Conservation (phyloP, 768 basidiomycete species). For the Pleurotus tuber-regium region DNA sequence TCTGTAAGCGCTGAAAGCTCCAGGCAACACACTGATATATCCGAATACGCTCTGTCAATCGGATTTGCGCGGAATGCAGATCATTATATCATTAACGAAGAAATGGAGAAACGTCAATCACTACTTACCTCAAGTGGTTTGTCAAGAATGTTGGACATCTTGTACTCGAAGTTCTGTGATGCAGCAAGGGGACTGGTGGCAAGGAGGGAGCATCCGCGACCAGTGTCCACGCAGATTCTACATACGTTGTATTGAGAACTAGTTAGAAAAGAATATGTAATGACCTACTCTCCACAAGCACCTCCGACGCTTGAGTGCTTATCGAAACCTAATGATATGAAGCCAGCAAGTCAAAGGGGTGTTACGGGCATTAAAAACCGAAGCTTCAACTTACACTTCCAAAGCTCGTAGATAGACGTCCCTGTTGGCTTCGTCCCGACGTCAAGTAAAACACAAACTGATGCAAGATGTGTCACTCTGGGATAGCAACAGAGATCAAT, state of each 20-base stretch:
- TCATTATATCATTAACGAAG: too few species aligned
- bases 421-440: constrained; percentile 95
- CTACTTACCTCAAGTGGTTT: constrained; percentile 83
- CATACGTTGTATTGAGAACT: constrained; percentile 3
- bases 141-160: constrained; percentile 95
- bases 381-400: constrained; percentile 65
- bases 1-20: constrained; percentile 90
- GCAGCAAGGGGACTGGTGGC: constrained; percentile 80
- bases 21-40: constrained; percentile 86
- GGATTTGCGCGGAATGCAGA: neutral
- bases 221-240: constrained; percentile 82
- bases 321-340: constrained; percentile 59
- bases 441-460: constrained; percentile 88
- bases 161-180: constrained; percentile 98
- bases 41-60: constrained; percentile 68
- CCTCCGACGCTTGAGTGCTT: constrained; percentile 85
- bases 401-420: constrained; percentile 93
- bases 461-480: neutral
- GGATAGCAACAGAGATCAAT: constrained; percentile 5
- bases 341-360: neutral
- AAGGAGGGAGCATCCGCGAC: constrained; percentile 67
- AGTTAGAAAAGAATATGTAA: neutral
- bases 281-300: constrained; percentile 85
- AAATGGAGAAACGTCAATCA: neutral
- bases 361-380: neutral